Evolutionary conservation across 2,329 filamentous ascomycete species (phyloP).

Genomic region (Orbilia oligospora): DNA sequence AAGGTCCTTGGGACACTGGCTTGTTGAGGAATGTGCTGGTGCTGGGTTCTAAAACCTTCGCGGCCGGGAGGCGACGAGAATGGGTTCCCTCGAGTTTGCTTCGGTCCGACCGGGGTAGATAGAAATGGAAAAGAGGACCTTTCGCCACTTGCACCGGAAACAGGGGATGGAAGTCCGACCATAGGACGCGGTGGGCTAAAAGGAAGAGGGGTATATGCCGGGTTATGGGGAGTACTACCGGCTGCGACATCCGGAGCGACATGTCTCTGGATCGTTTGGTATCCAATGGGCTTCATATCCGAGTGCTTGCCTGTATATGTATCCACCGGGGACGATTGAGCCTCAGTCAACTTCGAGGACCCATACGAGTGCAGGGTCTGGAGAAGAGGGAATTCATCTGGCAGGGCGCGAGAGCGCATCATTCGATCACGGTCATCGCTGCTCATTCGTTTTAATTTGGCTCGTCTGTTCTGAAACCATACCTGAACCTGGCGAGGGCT

Average conservation of each 20-base stretch:
- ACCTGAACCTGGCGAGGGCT: conserved; percentile 95
- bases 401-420: conserved; percentile 80
- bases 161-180: conserved; percentile 63
- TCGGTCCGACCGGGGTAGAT: conserved; percentile 62
- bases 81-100: conserved; percentile 63
- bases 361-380: conserved; percentile 73
- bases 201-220: conserved; percentile 62
- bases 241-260: conserved; percentile 56
- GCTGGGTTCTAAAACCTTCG: conserved; percentile 59
- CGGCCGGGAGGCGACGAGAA: conserved; percentile 63
- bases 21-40: conserved; percentile 62
- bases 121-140: conserved; percentile 62
- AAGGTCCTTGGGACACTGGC: conserved; percentile 62
- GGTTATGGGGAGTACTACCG: conserved; percentile 62
- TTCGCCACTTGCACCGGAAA: conserved; percentile 62
- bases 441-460: conserved; percentile 79
- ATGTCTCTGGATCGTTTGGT: conserved; percentile 61
- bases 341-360: conserved; percentile 63
- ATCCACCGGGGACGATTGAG: conserved; percentile 63
- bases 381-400: conserved; percentile 79
- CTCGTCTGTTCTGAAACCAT: conserved; percentile 93
- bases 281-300: conserved; percentile 62
- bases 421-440: conserved; percentile 79
- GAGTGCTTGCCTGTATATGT: conserved; percentile 61
- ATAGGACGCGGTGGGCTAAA: conserved; percentile 63